Conservation (phyloP, 306 rosid species). For the Cyamopsis tetragonoloba region DNA sequence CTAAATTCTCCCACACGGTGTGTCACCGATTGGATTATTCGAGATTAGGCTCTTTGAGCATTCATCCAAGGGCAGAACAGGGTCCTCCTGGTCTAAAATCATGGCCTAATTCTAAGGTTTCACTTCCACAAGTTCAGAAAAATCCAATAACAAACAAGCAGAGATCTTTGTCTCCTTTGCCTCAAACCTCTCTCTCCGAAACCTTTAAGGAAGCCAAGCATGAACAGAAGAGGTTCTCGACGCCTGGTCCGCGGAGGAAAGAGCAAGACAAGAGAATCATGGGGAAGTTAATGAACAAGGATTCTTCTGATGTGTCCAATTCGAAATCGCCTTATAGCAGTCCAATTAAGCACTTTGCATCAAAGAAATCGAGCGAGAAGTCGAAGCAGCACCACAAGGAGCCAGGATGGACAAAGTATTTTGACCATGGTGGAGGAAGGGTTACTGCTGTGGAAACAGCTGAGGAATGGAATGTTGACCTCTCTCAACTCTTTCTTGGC, state of each 20-base stretch:
- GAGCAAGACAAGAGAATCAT: constrained; percentile 45
- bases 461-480: constrained; percentile 81
- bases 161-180: constrained; percentile 84
- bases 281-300: constrained; percentile 50
- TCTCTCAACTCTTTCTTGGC: constrained; percentile 78
- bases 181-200: constrained; percentile 43
- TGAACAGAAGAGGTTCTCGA: constrained; percentile 61
- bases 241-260: constrained; percentile 58
- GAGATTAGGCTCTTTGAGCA: constrained; percentile 32
- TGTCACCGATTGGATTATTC: constrained; percentile 75
- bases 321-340: constrained; percentile 30
- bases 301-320: constrained; percentile 35
- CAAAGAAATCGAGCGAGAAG: constrained; percentile 43
- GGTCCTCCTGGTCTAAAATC: constrained; percentile 43
- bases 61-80: constrained; percentile 26
- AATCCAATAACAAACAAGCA: constrained; percentile 39
- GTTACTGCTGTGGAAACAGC: constrained; percentile 84
- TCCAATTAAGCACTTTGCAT: constrained; percentile 48
- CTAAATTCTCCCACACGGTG: constrained; percentile 78
- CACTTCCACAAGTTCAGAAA: constrained; percentile 30
- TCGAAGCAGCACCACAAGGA: constrained; percentile 57
- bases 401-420: constrained; percentile 70
- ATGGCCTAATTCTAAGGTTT: constrained; percentile 35
- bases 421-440: constrained; percentile 77
- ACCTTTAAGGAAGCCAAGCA: constrained; percentile 65